Conservation (phyloP, 2,329 filamentous ascomycete genomes). For the Dothistroma pini region DNA sequence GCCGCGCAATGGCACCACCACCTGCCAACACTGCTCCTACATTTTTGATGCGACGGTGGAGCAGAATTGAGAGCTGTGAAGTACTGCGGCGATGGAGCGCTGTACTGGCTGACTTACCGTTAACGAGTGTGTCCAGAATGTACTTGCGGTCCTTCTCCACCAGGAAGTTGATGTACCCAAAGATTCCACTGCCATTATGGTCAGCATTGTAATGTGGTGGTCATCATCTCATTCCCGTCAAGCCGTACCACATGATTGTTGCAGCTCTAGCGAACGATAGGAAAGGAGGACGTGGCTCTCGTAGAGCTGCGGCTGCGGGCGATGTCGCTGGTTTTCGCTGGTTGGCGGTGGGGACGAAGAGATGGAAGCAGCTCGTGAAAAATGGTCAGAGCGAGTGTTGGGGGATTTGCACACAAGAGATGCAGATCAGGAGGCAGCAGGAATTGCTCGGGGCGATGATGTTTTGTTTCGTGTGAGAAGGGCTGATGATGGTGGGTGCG, state of each 20-base stretch:
- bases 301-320: conserved; percentile 1
- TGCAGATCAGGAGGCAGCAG: not conserved
- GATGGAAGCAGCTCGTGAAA: not conserved
- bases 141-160: conserved; percentile 98
- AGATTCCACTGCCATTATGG: conserved; percentile 59
- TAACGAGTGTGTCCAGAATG: conserved; percentile 93
- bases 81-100: not conserved
- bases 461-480: not conserved
- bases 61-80: not conserved
- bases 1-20: not conserved
- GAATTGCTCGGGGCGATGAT: not conserved
- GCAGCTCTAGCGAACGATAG: conserved; percentile 8
- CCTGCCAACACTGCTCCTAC: not conserved
- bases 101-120: conserved; percentile 60
- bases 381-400: conserved; percentile 1
- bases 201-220: not conserved
- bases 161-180: conserved; percentile 99
- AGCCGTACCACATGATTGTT: conserved; percentile 16
- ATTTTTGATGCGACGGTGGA: not conserved
- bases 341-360: not conserved
- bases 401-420: not conserved
- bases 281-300: conserved; percentile 4
- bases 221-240: not conserved
- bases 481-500: not conserved
- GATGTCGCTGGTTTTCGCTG: conserved; percentile 27